Conservation (phyloP, 2,329 filamentous ascomycete genomes). For the Claviceps humidiphila region DNA sequence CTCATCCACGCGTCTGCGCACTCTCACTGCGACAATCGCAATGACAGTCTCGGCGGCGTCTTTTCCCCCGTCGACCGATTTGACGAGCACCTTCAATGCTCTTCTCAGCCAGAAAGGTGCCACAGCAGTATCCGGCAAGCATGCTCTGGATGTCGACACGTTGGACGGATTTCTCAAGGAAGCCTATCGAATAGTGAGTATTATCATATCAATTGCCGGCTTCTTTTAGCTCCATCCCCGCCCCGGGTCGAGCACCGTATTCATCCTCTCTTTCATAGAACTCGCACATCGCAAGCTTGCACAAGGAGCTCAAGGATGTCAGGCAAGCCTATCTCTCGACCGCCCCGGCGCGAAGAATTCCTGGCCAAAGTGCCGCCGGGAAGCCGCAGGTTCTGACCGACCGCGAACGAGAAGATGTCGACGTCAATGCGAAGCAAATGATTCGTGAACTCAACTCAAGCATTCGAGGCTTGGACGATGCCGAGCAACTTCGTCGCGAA, state of each 20-base stretch:
- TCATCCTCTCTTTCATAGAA: slow-evolving; percentile 42
- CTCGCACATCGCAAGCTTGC: slow-evolving; percentile 68
- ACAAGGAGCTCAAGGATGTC: slow-evolving; percentile 67
- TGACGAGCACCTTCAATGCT: slow-evolving; percentile 57
- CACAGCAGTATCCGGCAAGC: slow-evolving; percentile 31
- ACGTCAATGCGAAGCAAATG: slow-evolving; percentile 73
- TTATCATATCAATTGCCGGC: neutral
- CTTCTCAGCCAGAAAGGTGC: slow-evolving; percentile 45
- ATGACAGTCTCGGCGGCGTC: slow-evolving; percentile 4
- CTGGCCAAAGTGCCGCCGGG: slow-evolving; percentile 32
- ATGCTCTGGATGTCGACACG: slow-evolving; percentile 24
- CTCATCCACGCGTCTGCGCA: neutral
- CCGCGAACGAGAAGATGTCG: slow-evolving; percentile 71
- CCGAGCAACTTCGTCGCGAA: slow-evolving; percentile 68
- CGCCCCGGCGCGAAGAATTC: slow-evolving; percentile 46
- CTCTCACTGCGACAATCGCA: neutral
- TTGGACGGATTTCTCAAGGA: slow-evolving; percentile 87
- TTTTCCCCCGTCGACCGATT: slow-evolving; percentile 34
- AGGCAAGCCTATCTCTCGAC: slow-evolving; percentile 86
- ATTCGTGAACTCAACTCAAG: slow-evolving; percentile 74
- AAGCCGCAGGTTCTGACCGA: slow-evolving; percentile 54
- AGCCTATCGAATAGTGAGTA: slow-evolving; percentile 75
- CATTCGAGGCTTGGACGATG: slow-evolving; percentile 67
- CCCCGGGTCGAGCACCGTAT: neutral
- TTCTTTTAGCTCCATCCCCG: neutral